Base-by-base conservation (phyloP, 2,329 filamentous ascomycete species). In the Fusarium hostae region DNA sequence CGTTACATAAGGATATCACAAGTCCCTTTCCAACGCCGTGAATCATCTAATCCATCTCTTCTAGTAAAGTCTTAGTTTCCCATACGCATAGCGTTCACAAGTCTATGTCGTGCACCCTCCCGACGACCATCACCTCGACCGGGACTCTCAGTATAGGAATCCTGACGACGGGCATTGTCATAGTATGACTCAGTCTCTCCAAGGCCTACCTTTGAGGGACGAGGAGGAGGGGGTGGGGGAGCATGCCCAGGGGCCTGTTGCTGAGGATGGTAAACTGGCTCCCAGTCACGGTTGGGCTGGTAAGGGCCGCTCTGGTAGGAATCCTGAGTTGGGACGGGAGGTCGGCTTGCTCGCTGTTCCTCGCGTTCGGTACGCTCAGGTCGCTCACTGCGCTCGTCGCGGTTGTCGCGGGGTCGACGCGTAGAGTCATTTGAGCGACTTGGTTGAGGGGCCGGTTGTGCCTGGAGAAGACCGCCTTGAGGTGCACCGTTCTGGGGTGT, bases 151-250 rank as follows among this genome's bases (percentile, higher is more conserved):
- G 47, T 48, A 18, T 77, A 77, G 4, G 72, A 72, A 2, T 77
- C 75, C 9, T 71, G 58, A 28, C 73, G 66, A 20, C 62, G 68
- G 18, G 70, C 62, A 6, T 72, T 47, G 18, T 82, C 79, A 32
- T 81, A 79, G 59, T 78, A 81, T 3, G 75, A 66, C 60, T 81
- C 80, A 4, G 75, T 52, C 26, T 82, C 80, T n/a, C 79, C 79
- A 18, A 80, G 66, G 45, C 78, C 79, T 24, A 82, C 76, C 73
- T 82, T 82, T 48, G 79, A 79, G 7, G 81, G 81, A 6, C 80
- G 79, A 5, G 81, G 81, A 9, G 81, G 81, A 2, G 81, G 81
- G 5, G 81, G 81, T 3, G 81, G 79, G 35, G 81, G 77, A 55
- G 77, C 75, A 16, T 73, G 68, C 24, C 69, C 73, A 24, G 73